Base-by-base conservation (phyloP, 345 rosid species). In the Eucalyptus cloeziana region DNA sequence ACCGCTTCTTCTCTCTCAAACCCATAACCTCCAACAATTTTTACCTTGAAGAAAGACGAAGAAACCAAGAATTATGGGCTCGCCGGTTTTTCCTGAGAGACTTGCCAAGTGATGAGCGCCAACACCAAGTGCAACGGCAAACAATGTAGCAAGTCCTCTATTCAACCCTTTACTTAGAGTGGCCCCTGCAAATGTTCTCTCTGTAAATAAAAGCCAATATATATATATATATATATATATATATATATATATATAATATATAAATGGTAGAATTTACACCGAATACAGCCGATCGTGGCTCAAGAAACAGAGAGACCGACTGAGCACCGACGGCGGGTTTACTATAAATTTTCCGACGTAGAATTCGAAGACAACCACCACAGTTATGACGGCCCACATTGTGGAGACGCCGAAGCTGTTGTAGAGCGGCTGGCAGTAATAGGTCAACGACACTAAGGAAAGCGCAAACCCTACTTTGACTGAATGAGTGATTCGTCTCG, bases 351-450 rank as follows among this genome's bases (percentile, higher is more conserved):
- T 89, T 94, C 99, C 98, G 3, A 95, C 98, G 27, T 95, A 94
- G 90, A 93, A 96, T 89, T 97, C 98, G 51, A 95, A 96, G 87
- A 96, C 96, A 79, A 96, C 95, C 10, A 97, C 96, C 40, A 96
- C 98, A 37, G 99, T 97, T 90, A 97, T 94, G 2, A 97, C 94
- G 69, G 98, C 99, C 99, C 99, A 96, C 92, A 94, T 94, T 86
- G 99, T 97, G 80, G 94, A 89, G 88, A 91, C 94, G 9, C 97
- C 98, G 44, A 96, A 95, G 89, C 81, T 94, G 60, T 94, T 91
- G 85, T 94, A 96, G 10, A 95, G 92, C 64, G 99, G 97, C 83
- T 92, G 91, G 87, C 44, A 94, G 87, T 94, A 96, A 92, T 94
- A 96, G 40, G 95, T 86, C 15, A 95, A 60, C 4, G 97, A 96